Evolutionary conservation across 768 basidiomycete species (phyloP), one percentile per base, ranked within the genome.

Genomic region (Auricularia cornea): DNA sequence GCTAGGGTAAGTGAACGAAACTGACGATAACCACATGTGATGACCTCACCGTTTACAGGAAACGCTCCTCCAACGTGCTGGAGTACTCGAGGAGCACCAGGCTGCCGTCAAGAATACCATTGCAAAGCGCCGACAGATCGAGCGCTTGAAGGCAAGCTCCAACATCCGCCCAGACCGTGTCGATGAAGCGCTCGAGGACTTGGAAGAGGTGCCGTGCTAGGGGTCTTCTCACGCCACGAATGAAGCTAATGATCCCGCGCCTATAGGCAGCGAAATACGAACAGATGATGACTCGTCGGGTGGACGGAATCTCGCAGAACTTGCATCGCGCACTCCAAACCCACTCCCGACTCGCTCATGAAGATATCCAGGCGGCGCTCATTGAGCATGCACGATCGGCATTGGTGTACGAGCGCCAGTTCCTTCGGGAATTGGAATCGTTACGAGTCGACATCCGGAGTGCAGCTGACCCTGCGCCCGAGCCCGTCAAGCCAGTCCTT

Each of bases 1-100:
- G 97, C 97, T 1, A 98, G 97, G 68, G 78, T 78, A 18, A 29
- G 66, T 28, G 44, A 8, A 3, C 32, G 3, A 38, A 16, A 30
- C 20, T 63, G 54, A 20, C n/a, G n/a, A n/a, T n/a, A n/a, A n/a
- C n/a, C n/a, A n/a, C n/a, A n/a, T n/a, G n/a, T n/a, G n/a, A n/a
- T n/a, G n/a, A n/a, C n/a, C n/a, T n/a, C n/a, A n/a, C n/a, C n/a
- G n/a, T n/a, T n/a, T 60, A 30, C 62, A 72, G 73, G 94, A 96
- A 73, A 95, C 97, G 0, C 76, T 98, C 10, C 83, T 86, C 61
- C 92, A 94, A 79, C 87, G 97, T 11, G 92, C 93, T 0, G 84
- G 85, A 8, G 92, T 97, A 11, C 77, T 98, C 65, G 96, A 98
- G 70, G 97, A 98, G 73, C 92, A 95, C 64, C 94, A 97, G 66